Base-by-base conservation (phyloP, 2,329 filamentous ascomycete species). In the Xylaria sp. region DNA sequence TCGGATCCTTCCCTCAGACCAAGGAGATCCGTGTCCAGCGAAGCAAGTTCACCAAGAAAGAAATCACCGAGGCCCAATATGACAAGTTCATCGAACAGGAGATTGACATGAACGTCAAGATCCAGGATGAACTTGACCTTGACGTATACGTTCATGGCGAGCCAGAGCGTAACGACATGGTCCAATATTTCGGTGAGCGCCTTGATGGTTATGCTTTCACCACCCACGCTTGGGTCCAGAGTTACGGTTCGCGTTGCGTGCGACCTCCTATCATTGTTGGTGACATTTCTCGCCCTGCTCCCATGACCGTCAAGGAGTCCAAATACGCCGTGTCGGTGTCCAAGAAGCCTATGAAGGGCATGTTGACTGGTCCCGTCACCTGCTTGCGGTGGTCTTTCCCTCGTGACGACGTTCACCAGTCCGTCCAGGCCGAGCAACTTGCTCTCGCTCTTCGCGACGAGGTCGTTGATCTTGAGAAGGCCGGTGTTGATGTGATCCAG, bases 141-240 rank as follows among this genome's bases (percentile, higher is more conserved):
- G 96, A 99, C 78, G 96, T 99, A 82, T 93, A 92, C 81, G 96
- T 99, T 74, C 96, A 99, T 88, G 96, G 96, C 82, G 96, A 99
- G 89, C 96, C 96, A 70, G 96, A 99, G 90, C 94, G 96, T 84
- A 99, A 99, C 87, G 96, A 99, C 91, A 99, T 99, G 96, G 96
- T 99, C 63, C 96, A 99, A 86, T 99, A 98, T 91, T 99, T 99
- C 78, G 96, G 96, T 84, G 96, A 99, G 90, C 92, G 94, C 80
- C 89, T 99, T 73, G 90, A 97, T 79, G 96, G 96, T 80, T 99
- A 98, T 83, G 92, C 94, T 82, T 99, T 99, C 90, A 99, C 96
- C 82, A 98, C 95, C 82, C 93, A 98, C 86, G 96, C 93, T 77
- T 99, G 96, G 96, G 96, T 99, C 67, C 94, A 99, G 89, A 94